Evolutionary conservation across 2,329 filamentous ascomycete genomes (phyloP), one percentile per base, ranked within the genome.

Genomic region (Paraconiothyrium brasiliense): DNA sequence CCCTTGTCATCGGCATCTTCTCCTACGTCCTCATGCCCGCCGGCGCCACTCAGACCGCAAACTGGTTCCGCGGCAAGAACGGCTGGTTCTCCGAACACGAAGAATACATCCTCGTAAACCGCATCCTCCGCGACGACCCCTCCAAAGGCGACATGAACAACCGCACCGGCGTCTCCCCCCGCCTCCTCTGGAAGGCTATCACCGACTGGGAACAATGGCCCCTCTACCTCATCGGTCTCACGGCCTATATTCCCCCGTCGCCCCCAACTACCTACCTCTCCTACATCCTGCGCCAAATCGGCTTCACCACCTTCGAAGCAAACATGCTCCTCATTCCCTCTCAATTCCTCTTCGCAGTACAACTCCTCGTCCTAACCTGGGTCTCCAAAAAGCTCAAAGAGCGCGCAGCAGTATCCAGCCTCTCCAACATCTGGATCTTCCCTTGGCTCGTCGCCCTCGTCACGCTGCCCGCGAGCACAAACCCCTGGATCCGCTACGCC

Each of bases 31-130:
- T 87, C 24, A 86, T 90, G 83, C 86, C 86, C 2, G 72, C 76
- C 0, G 76, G 71, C n/a, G 68, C 75, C 1, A 63, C 60, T 3
- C 82, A 87, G 63, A 89, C 86, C 0, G 81, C 80, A 46, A 84
- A 81, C 49, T 86, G 84, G 84, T 86, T 86, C 68, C 83, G 86
- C 11, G 71, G 72, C 8, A 86, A 85, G 11, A 84, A 85, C 57
- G 88, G 87, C 0, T 90, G 87, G 85, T 90, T 90, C 72, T 84
- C 70, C 2, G 85, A 88, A 48, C 82, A 82, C 2, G 88, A 83
- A 2, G 87, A 90, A 67, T 80, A 80, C 55, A 90, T 90, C 66
- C 83, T 89, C 62, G 86, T 90, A 30, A 90, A 89, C 66, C 80
- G 87, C 0, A 79, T 87, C 10, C 78, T 89, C 0, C 84, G 88